A percentile compares a stretch with the other conserved stretches of the same genome.
Conservation (phyloP, 129 eudicot species). For the Tagetes patula region DNA sequence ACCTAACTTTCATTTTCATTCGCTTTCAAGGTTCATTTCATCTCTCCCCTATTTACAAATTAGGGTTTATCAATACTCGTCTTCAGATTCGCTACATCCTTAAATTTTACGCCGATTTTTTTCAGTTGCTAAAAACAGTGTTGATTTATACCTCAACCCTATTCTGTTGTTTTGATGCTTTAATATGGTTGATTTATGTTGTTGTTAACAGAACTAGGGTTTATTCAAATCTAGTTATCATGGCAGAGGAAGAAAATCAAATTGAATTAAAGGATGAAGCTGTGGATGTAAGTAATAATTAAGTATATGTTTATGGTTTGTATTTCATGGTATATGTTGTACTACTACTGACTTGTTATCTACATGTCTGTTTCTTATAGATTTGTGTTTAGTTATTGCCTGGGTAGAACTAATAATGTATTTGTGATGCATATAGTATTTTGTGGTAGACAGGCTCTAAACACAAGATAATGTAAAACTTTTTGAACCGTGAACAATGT, state of each 20-base stretch:
- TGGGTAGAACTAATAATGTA: background rate
- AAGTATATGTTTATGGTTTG: background rate
- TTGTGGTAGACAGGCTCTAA: no score
- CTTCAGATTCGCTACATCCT: no score
- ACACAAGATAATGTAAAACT: no score
- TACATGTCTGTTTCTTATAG: background rate
- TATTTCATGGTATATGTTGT: background rate
- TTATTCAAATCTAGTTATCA: constrained; percentile 28
- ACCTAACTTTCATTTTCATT: no score
- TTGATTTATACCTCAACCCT: no score
- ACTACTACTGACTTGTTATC: background rate
- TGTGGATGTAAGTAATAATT: constrained; percentile 46
- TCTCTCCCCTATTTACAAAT: background rate
- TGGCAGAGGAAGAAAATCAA: constrained; percentile 70
- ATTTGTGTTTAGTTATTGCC: background rate
- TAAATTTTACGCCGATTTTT: no score
- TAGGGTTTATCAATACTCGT: background rate
- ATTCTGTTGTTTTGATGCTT: background rate
- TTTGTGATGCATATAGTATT: no score
- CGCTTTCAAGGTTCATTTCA: no score
- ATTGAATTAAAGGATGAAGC: constrained; percentile 58
- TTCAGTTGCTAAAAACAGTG: no score
- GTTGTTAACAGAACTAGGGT: constrained; percentile 3
- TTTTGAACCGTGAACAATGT: no score
- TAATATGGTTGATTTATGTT: background rate